Evolutionary conservation across 306 rosid genomes (phyloP), one percentile per base, ranked within the genome.

Genomic region (Vigna trinervia): DNA sequence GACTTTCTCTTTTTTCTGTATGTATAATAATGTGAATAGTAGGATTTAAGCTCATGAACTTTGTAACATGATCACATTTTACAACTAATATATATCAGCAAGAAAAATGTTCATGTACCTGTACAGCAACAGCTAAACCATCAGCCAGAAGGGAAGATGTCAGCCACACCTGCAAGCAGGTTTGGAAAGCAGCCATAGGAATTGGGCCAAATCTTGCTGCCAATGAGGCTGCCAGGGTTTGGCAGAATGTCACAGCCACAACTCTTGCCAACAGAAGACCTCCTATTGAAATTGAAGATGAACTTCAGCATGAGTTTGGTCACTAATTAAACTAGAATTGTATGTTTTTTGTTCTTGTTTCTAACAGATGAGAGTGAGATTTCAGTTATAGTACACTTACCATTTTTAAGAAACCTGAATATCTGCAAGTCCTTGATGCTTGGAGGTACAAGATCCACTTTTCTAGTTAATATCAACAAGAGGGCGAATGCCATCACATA

Each of bases 141-240:
- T 92, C 99, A 8, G 99, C 85, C 20, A 92, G 93, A 74, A 95
- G 92, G 26, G 99, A 95, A 5, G 99, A 90, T 26, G 97, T 92
- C 36, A 95, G 69, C 99, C 99, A 95, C 36, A 95, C 93, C 58
- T 95, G 99, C 4, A 92, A 84, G 84, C 97, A 91, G 39, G 93
- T 89, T 78, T 95, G 99, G 78, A 95, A 95, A 38, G 97, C 99
- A 73, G 99, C 99, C 99, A 95, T 92, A 0, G 91, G 93, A 58
- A 81, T 84, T 17, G 98, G 56, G 4, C 98, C 98, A 8, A 90
- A 74, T 82, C 97, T 83, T 53, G 97, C 95, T 0, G 99, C 97
- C 78, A 92, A 62, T 26, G 99, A 90, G 26, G 99, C 97, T 17
- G 99, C 89, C 53, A 95, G 83, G 20, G 99, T 95, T 65, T 92